These are phyloP conservation scores for Rhinocladiella similis DNA, from an alignment of 2,329 filamentous ascomycete species.

Conservation along the genomic window DNA sequence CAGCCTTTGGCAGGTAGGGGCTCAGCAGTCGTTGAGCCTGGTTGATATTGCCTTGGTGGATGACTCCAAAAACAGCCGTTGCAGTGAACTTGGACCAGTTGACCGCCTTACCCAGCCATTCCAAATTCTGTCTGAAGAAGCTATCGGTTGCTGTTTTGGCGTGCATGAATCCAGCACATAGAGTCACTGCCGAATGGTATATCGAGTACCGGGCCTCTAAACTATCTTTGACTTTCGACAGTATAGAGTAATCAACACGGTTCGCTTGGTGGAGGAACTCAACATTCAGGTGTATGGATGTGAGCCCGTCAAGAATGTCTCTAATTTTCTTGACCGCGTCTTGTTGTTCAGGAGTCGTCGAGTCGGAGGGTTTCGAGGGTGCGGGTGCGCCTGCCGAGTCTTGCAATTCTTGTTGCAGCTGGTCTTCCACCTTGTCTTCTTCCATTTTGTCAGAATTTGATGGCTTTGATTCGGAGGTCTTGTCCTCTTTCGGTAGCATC, in stretches of 20 bases:
- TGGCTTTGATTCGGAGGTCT: slow-evolving; percentile 42
- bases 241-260: slow-evolving; percentile 83
- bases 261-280: slow-evolving; percentile 97
- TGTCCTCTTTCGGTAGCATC: slow-evolving; percentile 46
- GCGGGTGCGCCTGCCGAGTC: slow-evolving; percentile 45
- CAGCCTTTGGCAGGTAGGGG: slow-evolving; percentile 80
- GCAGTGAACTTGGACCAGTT: slow-evolving; percentile 99
- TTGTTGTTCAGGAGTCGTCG: slow-evolving; percentile 49
- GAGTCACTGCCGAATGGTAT: slow-evolving; percentile 95
- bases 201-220: slow-evolving; percentile 96
- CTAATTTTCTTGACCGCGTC: slow-evolving; percentile 59
- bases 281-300: slow-evolving; percentile 90
- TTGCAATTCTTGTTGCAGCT: slow-evolving; percentile 56
- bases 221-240: slow-evolving; percentile 96
- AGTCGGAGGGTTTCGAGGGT: slow-evolving; percentile 47
- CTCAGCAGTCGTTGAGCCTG: slow-evolving; percentile 92
- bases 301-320: slow-evolving; percentile 77
- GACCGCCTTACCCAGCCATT: slow-evolving; percentile 96
- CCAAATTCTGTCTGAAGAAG: slow-evolving; percentile 96
- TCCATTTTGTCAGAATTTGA: slow-evolving; percentile 38
- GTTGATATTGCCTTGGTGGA: slow-evolving; percentile 90
- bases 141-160: slow-evolving; percentile 97
- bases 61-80: slow-evolving; percentile 92
- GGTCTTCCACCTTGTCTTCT: slow-evolving; percentile 50
- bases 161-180: slow-evolving; percentile 99